Percentiles rank a stretch among this genome's conserved stretches.
These are phyloP conservation scores for Megacollybia marginata DNA, from an alignment of 768 basidiomycete genomes.

Conservation along the genomic window DNA sequence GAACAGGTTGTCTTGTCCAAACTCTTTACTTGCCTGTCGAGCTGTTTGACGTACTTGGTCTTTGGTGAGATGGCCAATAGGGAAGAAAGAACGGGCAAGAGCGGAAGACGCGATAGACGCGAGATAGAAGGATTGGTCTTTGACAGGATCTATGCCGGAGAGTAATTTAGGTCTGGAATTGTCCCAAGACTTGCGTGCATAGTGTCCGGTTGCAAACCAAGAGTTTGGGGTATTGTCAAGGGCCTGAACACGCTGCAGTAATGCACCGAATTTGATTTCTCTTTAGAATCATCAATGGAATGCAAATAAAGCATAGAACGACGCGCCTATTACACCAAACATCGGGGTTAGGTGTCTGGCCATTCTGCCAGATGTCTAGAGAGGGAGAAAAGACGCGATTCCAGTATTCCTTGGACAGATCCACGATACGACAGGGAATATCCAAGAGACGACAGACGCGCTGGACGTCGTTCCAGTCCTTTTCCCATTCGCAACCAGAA, in stretches of 20 bases:
- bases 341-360: slow-evolving; percentile 88
- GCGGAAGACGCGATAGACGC: slow-evolving; percentile 65
- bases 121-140: slow-evolving; percentile 93
- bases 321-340: slow-evolving; percentile 81
- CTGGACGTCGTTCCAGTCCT: slow-evolving; percentile 89
- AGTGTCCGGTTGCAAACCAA: slow-evolving; percentile 57
- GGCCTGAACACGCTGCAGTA: slow-evolving; percentile 69
- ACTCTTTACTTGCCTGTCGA: slow-evolving; percentile 3
- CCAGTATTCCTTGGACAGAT: slow-evolving; percentile 91
- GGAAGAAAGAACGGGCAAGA: slow-evolving; percentile 70
- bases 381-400: slow-evolving; percentile 84
- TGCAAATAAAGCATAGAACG: neutral
- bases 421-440: slow-evolving; percentile 75
- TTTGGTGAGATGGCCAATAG: slow-evolving; percentile 64
- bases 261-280: slow-evolving; percentile 89
- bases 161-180: slow-evolving; percentile 41
- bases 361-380: slow-evolving; percentile 66
- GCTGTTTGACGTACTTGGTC: slow-evolving; percentile 70
- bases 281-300: slow-evolving; percentile 25
- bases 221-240: neutral
- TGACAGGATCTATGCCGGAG: slow-evolving; percentile 49
- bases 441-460: slow-evolving; percentile 66
- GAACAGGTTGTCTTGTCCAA: slow-evolving; percentile 42
- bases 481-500: slow-evolving; percentile 92
- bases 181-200: slow-evolving; percentile 63